Percentiles rank a stretch among this genome's conserved stretches.
phyloP scores from a whole-genome alignment of 2,329 filamentous ascomycete genomes.

The Colletotrichum sp. region DNA sequence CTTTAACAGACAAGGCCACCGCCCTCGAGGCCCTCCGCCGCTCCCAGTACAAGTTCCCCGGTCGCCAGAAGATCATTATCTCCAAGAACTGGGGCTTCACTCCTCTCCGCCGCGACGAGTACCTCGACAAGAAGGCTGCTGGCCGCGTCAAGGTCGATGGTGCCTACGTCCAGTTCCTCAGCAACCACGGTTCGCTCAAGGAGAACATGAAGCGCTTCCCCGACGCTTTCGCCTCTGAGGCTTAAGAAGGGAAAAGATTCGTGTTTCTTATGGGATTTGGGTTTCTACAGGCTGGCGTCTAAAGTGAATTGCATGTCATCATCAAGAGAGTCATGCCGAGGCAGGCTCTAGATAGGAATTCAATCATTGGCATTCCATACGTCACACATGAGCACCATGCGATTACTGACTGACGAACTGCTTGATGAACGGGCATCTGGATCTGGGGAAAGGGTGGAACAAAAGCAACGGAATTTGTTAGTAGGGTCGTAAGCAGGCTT shows the following conservation, averaged over 20 bases:
- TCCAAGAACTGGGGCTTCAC: slow-evolving; percentile 99
- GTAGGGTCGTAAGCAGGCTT: neutral
- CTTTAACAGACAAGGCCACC: slow-evolving; percentile 75
- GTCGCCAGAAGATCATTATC: slow-evolving; percentile 99
- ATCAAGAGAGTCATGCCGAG: slow-evolving; percentile 23
- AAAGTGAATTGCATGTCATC: slow-evolving; percentile 45
- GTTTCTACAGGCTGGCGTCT: slow-evolving; percentile 47
- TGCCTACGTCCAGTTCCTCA: slow-evolving; percentile 99
- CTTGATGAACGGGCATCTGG: neutral
- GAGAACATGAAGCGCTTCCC: slow-evolving; percentile 96
- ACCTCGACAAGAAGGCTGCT: slow-evolving; percentile 91
- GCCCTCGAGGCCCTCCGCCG: slow-evolving; percentile 99
- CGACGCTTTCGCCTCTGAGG: slow-evolving; percentile 76
- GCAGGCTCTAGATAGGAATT: slow-evolving; percentile 26
- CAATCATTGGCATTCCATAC: slow-evolving; percentile 25
- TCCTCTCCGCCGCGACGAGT: slow-evolving; percentile 95
- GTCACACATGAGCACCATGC: neutral
- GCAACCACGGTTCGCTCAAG: slow-evolving; percentile 86
- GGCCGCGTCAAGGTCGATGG: slow-evolving; percentile 96
- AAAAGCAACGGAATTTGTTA: neutral
- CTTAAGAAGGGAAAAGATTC: slow-evolving; percentile 41
- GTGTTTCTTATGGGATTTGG: slow-evolving; percentile 38
- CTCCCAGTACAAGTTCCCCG: slow-evolving; percentile 99
- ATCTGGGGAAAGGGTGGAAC: neutral
- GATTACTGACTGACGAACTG: neutral